A percentile compares a stretch with the other conserved stretches of the same genome.
These are phyloP conservation scores for Fallopia convolvulus DNA, from an alignment of 148 eudicot species.

Conservation along the genomic window DNA sequence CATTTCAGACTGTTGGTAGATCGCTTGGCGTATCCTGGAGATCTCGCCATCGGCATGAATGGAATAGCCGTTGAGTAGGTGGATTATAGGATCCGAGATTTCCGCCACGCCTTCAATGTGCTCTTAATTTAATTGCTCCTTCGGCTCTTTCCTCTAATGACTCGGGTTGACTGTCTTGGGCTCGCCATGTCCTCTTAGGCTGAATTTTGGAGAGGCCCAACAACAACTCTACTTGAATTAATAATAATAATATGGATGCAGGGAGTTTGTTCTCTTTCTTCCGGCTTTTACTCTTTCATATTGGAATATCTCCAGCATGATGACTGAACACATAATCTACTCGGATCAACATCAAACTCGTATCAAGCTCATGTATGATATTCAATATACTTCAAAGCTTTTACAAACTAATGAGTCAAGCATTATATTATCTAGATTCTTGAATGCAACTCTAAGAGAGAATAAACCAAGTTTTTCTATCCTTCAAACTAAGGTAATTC, in stretches of 20 bases:
- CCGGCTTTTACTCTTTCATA: slow-evolving; percentile 37
- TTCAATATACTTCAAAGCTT: slow-evolving; percentile 24
- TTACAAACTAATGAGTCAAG: slow-evolving; percentile 34
- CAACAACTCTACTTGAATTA: not conserved
- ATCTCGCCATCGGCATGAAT: no score
- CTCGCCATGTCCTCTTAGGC: no score
- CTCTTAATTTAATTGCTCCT: no score
- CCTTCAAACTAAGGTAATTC: slow-evolving; percentile 24
- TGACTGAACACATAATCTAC: slow-evolving; percentile 25
- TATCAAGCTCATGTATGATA: slow-evolving; percentile 22
- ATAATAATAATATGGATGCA: slow-evolving; percentile 16
- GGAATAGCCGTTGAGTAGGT: no score
- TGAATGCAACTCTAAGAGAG: slow-evolving; percentile 18
- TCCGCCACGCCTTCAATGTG: no score
- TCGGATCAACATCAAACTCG: slow-evolving; percentile 19
- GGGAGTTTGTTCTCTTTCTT: slow-evolving; percentile 37
- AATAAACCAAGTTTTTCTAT: slow-evolving; percentile 20
- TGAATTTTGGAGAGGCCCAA: no score
- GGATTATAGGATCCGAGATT: no score
- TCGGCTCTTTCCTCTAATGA: no score
- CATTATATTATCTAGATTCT: slow-evolving; percentile 26
- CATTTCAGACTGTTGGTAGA: no score
- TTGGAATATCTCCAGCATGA: slow-evolving; percentile 33
- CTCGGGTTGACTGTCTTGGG: no score
- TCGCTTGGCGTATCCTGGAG: no score